Percentiles rank a stretch among this genome's conserved stretches.
Evolutionary conservation across 202 grass and related monocot genomes (phyloP).

Genomic region (Setaria viridis): DNA sequence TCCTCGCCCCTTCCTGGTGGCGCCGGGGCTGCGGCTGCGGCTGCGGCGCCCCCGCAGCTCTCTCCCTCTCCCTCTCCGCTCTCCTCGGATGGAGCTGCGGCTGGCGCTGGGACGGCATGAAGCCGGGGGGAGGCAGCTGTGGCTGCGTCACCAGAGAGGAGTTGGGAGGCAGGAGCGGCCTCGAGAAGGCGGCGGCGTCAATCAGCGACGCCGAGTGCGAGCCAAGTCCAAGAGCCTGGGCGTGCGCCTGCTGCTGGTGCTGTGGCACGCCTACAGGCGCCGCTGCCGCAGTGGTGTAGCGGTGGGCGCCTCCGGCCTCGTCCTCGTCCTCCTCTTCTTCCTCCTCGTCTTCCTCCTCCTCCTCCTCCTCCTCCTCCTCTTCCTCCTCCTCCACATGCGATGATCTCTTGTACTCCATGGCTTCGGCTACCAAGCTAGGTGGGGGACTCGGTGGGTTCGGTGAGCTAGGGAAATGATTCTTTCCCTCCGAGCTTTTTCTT

Average conservation of each 20-base stretch:
- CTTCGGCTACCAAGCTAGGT: conserved; percentile 14
- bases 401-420: conserved; percentile 71
- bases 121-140: conserved; percentile 14
- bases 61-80: conserved; percentile 37
- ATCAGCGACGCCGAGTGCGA: conserved; percentile 19
- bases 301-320: conserved; percentile 24
- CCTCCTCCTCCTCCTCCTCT: conserved; percentile 46
- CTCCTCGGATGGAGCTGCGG: conserved; percentile 36
- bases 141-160: conserved; percentile 65
- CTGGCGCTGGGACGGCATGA: conserved; percentile 23
- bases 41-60: conserved; percentile 4
- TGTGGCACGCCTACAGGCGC: conserved; percentile 14
- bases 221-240: conserved; percentile 42
- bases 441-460: background rate
- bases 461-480: conserved; percentile 35
- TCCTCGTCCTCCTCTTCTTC: conserved; percentile 37
- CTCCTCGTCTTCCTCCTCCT: conserved; percentile 30
- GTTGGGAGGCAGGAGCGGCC: conserved; percentile 70
- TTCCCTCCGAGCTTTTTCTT: background rate
- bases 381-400: conserved; percentile 47
- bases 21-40: conserved; percentile 15
- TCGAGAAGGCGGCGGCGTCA: conserved; percentile 63
- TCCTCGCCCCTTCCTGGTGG: conserved; percentile 43
- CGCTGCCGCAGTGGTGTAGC: conserved; percentile 3
- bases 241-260: conserved; percentile 40